Conservation (phyloP, 345 rosid genomes). For the Noccaea caerulescens region DNA sequence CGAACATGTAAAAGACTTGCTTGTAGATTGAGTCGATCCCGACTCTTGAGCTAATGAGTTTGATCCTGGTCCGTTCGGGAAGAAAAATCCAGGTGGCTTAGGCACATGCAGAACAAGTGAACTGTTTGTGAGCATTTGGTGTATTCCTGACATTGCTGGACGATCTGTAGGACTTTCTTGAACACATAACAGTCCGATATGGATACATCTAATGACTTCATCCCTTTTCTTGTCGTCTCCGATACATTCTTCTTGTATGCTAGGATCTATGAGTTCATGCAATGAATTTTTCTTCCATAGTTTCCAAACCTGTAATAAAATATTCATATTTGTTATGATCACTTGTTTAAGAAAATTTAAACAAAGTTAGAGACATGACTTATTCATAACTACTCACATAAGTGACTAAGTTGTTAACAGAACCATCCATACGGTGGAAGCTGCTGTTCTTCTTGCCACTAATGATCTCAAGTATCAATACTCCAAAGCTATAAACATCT, state of each 20-base stretch:
- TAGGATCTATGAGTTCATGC: constrained; percentile 11
- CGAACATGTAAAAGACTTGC: constrained; percentile 25
- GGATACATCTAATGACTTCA: constrained; percentile 36
- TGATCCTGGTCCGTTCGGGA: constrained; percentile 11
- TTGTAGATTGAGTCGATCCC: constrained; percentile 16
- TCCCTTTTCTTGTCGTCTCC: constrained; percentile 1
- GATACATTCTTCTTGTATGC: neutral
- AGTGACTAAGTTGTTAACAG: constrained; percentile 35
- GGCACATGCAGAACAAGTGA: constrained; percentile 24
- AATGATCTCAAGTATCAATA: constrained; percentile 40
- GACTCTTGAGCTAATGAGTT: neutral
- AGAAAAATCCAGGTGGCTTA: constrained; percentile 31
- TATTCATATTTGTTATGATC: neutral
- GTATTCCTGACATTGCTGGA: constrained; percentile 20
- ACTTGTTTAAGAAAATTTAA: neutral
- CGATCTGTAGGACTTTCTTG: constrained; percentile 41
- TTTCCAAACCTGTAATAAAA: constrained; percentile 38
- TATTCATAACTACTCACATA: constrained; percentile 21
- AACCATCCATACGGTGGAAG: constrained; percentile 29
- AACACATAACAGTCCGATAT: constrained; percentile 43
- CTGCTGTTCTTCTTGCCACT: constrained; percentile 38
- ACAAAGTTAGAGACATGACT: neutral
- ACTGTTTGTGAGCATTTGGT: constrained; percentile 36
- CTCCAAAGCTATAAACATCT: constrained; percentile 45
- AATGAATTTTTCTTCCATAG: constrained; percentile 28